Percentiles rank a stretch among this genome's conserved stretches.
These are phyloP conservation scores for Chernovozyma sophiae-reginae DNA, from an alignment of 1,139 yeast species.

Conservation along the genomic window DNA sequence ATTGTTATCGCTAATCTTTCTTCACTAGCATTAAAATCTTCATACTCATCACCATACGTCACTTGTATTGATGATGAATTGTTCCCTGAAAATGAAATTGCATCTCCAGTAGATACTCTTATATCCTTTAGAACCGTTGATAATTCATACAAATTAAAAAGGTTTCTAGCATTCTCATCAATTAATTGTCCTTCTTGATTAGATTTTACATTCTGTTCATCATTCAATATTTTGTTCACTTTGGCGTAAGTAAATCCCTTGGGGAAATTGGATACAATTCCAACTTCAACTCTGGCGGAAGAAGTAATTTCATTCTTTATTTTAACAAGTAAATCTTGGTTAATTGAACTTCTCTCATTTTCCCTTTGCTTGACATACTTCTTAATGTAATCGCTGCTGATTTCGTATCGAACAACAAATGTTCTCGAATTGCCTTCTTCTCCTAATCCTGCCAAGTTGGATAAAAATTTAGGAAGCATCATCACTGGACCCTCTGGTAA, in stretches of 20 bases:
- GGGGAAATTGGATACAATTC: slow-evolving; percentile 28
- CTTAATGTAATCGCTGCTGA: slow-evolving; percentile 13
- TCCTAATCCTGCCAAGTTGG: slow-evolving; percentile 50
- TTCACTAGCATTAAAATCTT: slow-evolving; percentile 4
- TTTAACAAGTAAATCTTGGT: slow-evolving; percentile 13
- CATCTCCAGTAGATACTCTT: slow-evolving; percentile 20
- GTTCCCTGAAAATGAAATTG: slow-evolving; percentile 13
- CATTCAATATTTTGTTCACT: slow-evolving; percentile 29
- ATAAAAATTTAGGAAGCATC: slow-evolving; percentile 66
- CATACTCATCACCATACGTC: slow-evolving; percentile 3
- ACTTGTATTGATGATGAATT: slow-evolving; percentile 13
- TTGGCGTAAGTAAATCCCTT: slow-evolving; percentile 33
- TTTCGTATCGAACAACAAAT: slow-evolving; percentile 26
- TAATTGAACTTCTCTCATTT: slow-evolving; percentile 12
- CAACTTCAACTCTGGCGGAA: slow-evolving; percentile 18
- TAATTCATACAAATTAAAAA: slow-evolving; percentile 26
- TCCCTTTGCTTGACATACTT: slow-evolving; percentile 17
- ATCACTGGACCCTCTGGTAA: slow-evolving; percentile 60
- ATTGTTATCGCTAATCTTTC: slow-evolving; percentile 15
- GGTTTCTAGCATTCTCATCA: slow-evolving; percentile 20
- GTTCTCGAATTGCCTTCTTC: slow-evolving; percentile 39
- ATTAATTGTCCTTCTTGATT: slow-evolving; percentile 6
- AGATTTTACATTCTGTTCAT: slow-evolving; percentile 10
- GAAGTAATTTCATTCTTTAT: slow-evolving; percentile 12
- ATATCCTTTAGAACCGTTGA: slow-evolving; percentile 24